Evolutionary conservation across 179 eudicot species (phyloP).

Genomic region (Spinacia oleracea): DNA sequence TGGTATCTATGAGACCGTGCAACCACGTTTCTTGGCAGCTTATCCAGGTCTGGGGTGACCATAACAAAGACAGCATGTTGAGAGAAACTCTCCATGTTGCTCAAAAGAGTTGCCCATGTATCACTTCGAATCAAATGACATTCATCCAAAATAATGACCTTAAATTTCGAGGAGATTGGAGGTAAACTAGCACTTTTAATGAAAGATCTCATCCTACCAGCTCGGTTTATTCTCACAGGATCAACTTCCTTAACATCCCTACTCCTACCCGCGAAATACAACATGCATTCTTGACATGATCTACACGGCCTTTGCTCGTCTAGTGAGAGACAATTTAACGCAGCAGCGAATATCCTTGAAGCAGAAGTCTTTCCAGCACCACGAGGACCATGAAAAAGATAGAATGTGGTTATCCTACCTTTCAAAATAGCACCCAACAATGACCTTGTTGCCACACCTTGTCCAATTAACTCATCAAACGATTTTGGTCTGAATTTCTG

Average conservation of each 20-base stretch:
- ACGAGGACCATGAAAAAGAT: conserved; percentile 88
- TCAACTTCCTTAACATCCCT: conserved; percentile 84
- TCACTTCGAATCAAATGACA: conserved; percentile 77
- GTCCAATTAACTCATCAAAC: conserved; percentile 77
- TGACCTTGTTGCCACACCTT: conserved; percentile 57
- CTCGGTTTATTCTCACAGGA: conserved; percentile 66
- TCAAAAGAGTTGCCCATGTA: conserved; percentile 69
- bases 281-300: conserved; percentile 68
- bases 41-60: conserved; percentile 81
- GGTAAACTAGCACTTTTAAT: conserved; percentile 58
- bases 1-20: conserved; percentile 63
- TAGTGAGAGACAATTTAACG: conserved; percentile 74
- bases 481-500: conserved; percentile 80
- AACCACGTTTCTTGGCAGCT: conserved; percentile 65
- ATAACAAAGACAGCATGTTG: conserved; percentile 67
- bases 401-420: conserved; percentile 60
- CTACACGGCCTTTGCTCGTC: conserved; percentile 73
- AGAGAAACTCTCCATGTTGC: conserved; percentile 52
- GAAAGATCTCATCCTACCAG: conserved; percentile 53
- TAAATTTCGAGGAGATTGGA: conserved; percentile 74
- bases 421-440: conserved; percentile 66
- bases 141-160: conserved; percentile 82
- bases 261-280: conserved; percentile 78
- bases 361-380: conserved; percentile 96
- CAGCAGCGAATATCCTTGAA: conserved; percentile 88